Base-by-base conservation (phyloP, 2,329 filamentous ascomycete species). In the Neofusicoccum laricinum region DNA sequence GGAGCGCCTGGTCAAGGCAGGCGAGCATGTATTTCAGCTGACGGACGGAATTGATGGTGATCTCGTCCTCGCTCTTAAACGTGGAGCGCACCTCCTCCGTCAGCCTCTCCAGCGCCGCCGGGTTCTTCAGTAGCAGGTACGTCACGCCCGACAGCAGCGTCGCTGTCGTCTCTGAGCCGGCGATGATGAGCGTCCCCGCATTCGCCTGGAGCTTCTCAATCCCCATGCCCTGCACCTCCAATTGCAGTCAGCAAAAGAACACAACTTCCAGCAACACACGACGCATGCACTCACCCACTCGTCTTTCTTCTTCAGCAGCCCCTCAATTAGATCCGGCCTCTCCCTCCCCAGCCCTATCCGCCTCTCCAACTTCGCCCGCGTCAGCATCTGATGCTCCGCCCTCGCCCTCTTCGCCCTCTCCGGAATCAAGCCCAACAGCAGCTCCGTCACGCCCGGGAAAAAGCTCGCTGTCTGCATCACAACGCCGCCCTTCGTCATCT, bases 1-100 rank as follows among this genome's bases (percentile, higher is more conserved):
- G 73, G 4, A 83, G 71, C 1, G 74, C 77, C 70, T 84, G 81
- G 58, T 80, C 76, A 7, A 82, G 72, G 64, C 79, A 78, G 4
- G 80, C 80, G 43, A 78, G 74, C 65, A 82, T 71, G 66, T 81
- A 84, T 1, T 72, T 70, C 19, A 79, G 65, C n/a, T 43, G 65
- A 4, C 66, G 65, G 1, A 73, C 67, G 6, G 70, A 66, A 32
- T 73, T 70, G 69, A 75, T 75, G 55, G 69, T 73, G 34, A 77
- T 66, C 17, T 76, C 74, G n/a, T 68, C 68, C 64, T 74, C 70
- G 7, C 65, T 67, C 19, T 71, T 70, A 64, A 70, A 69, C 10
- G 71, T 70, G 2, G 17, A 17, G 34, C 73, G 69, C 15, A 76
- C 55, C 63, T 76, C 73, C 30, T 69, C 64, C 15, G 68, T 69